phyloP scores from a whole-genome alignment of 345 rosid genomes.

The Jatropha curcas region DNA sequence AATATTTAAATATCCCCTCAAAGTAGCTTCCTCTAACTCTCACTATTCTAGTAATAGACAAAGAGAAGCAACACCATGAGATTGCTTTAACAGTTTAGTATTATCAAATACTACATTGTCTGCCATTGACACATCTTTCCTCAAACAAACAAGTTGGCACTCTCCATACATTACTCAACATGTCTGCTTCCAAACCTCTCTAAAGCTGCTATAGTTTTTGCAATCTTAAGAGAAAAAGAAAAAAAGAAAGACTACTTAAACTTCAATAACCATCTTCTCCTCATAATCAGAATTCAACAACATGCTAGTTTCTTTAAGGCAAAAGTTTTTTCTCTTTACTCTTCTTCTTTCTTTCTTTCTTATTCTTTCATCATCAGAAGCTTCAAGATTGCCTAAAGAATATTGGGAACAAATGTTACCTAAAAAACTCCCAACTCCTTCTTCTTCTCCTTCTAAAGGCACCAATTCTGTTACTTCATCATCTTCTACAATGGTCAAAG shows the following conservation, averaged over 20 bases:
- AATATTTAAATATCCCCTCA: slow-evolving; percentile 11
- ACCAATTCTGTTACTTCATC: slow-evolving; percentile 64
- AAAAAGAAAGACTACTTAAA: not conserved
- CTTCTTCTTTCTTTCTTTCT: slow-evolving; percentile 42
- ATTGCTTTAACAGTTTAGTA: slow-evolving; percentile 28
- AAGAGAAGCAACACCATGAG: slow-evolving; percentile 32
- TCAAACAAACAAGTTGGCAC: slow-evolving; percentile 69
- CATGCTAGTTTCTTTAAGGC: slow-evolving; percentile 44
- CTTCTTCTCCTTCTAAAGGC: slow-evolving; percentile 87
- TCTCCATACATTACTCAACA: slow-evolving; percentile 53
- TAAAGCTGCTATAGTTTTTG: slow-evolving; percentile 32
- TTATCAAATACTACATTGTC: slow-evolving; percentile 62
- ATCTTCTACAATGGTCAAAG: slow-evolving; percentile 35
- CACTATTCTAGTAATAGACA: slow-evolving; percentile 20
- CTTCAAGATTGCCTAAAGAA: slow-evolving; percentile 60
- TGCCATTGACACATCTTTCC: slow-evolving; percentile 71
- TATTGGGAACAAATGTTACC: slow-evolving; percentile 86
- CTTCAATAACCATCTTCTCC: slow-evolving; percentile 24
- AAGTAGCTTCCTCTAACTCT: slow-evolving; percentile 18
- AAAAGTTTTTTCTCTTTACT: slow-evolving; percentile 43
- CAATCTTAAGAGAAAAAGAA: slow-evolving; percentile 14
- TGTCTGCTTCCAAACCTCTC: slow-evolving; percentile 55
- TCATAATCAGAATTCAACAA: slow-evolving; percentile 17
- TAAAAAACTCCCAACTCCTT: slow-evolving; percentile 70
- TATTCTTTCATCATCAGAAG: slow-evolving; percentile 41